A percentile compares a stretch with the other conserved stretches of the same genome.
phyloP scores from a whole-genome alignment of 176 grass and related monocot species.

The Triticum dicoccoides region DNA sequence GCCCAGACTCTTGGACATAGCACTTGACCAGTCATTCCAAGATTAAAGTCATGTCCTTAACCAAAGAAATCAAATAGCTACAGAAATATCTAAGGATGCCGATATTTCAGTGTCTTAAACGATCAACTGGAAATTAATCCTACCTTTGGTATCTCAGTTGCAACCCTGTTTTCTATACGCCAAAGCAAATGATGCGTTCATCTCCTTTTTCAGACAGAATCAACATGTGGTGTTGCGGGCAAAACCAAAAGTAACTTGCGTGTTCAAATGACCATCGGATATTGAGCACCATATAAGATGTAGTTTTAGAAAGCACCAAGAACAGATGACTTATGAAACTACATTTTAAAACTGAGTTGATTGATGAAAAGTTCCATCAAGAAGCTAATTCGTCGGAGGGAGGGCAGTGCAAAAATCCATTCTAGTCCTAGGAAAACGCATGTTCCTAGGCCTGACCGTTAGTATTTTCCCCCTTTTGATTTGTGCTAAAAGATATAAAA shows the following conservation, averaged over 20 bases:
- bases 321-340: too few species aligned
- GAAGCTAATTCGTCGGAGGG: too few species aligned
- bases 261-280: neutral
- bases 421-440: too few species aligned
- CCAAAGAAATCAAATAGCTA: neutral
- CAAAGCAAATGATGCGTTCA: constrained; percentile 78
- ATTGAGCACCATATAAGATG: neutral
- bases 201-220: constrained; percentile 63
- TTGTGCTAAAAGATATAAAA: too few species aligned
- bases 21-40: neutral
- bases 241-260: neutral
- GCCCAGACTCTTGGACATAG: neutral
- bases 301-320: too few species aligned
- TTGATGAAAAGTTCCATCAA: too few species aligned
- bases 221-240: constrained; percentile 66
- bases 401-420: too few species aligned
- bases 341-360: too few species aligned
- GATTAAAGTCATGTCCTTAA: neutral
- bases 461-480: too few species aligned
- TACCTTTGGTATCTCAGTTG: constrained; percentile 95
- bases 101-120: neutral
- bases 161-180: constrained; percentile 66
- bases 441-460: too few species aligned
- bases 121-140: neutral
- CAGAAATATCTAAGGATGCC: neutral